Conservation (phyloP, 306 rosid genomes). For the Quercus gilva region DNA sequence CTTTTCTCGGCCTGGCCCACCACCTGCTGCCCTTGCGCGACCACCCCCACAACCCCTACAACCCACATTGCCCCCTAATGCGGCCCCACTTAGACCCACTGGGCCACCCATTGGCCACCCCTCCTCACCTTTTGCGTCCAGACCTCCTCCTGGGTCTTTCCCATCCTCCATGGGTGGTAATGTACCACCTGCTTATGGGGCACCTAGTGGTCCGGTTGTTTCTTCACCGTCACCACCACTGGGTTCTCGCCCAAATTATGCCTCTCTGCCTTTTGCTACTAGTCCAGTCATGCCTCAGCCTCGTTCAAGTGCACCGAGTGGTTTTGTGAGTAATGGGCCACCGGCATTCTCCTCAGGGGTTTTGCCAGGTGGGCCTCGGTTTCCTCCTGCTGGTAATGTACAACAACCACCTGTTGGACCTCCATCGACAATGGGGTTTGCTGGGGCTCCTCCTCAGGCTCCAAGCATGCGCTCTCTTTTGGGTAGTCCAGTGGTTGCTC, state of each 20-base stretch:
- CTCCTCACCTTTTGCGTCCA: constrained; percentile 34
- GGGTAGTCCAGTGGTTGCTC: constrained; percentile 31
- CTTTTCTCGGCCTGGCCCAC: constrained; percentile 74
- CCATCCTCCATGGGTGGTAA: constrained; percentile 36
- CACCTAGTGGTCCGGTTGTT: constrained; percentile 39
- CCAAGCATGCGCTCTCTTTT: constrained; percentile 36
- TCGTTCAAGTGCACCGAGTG: constrained; percentile 35
- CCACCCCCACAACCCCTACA: constrained; percentile 53
- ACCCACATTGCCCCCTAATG: constrained; percentile 38
- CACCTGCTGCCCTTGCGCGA: constrained; percentile 48
- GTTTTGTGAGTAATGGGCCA: constrained; percentile 78
- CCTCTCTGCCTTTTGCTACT: constrained; percentile 43
- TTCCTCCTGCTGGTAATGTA: constrained; percentile 42
- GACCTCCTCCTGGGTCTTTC: constrained; percentile 53
- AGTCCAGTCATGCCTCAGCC: constrained; percentile 37
- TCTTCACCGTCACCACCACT: constrained; percentile 26
- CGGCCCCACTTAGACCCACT: constrained; percentile 30
- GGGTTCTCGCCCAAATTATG: constrained; percentile 50
- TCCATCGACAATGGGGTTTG: constrained; percentile 39
- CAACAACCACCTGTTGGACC: constrained; percentile 57
- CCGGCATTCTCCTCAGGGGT: constrained; percentile 52
- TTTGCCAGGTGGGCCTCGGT: constrained; percentile 53
- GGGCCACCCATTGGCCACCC: constrained; percentile 51
- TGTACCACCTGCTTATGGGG: constrained; percentile 41
- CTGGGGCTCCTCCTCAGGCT: constrained; percentile 26